These are phyloP conservation scores for Sclerotinia trifoliorum DNA, from an alignment of 2,329 filamentous ascomycete genomes.

Conservation along the genomic window DNA sequence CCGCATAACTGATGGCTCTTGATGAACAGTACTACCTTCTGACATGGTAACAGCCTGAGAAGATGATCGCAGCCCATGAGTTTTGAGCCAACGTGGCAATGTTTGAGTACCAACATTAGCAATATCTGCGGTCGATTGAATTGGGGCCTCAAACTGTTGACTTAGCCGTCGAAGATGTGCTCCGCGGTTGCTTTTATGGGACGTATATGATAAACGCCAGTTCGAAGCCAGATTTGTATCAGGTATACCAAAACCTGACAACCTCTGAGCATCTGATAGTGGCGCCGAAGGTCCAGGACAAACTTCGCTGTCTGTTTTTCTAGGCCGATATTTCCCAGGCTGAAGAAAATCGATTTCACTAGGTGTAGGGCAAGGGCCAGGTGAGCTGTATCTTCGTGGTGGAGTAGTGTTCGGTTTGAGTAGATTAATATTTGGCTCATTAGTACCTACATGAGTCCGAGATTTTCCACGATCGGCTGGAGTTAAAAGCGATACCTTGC, in stretches of 20 bases:
- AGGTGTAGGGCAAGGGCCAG: conserved; percentile 24
- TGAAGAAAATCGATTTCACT: conserved; percentile 16
- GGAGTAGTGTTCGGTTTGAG: conserved; percentile 25
- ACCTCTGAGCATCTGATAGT: conserved; percentile 29
- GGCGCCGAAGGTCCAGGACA: conserved; percentile 31
- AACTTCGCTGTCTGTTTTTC: conserved; percentile 29
- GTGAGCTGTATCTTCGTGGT: conserved; percentile 32
- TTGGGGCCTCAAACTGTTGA: conserved; percentile 26
- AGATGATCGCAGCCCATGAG: conserved; percentile 30
- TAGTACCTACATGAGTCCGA: background rate
- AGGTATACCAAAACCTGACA: conserved; percentile 34
- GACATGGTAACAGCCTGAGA: conserved; percentile 26
- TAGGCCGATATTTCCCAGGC: conserved; percentile 22
- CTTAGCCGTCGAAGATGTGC: conserved; percentile 36
- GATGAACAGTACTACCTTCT: conserved; percentile 22
- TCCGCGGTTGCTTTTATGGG: conserved; percentile 28
- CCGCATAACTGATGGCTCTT: conserved; percentile 20
- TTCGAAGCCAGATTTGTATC: conserved; percentile 28
- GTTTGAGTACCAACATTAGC: conserved; percentile 20
- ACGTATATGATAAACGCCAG: conserved; percentile 39
- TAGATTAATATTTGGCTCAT: conserved; percentile 21
- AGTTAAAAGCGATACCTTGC: background rate
- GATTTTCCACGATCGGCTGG: background rate
- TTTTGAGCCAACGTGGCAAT: conserved; percentile 31
- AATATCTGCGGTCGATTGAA: conserved; percentile 20